Base-by-base conservation (phyloP, 441 rosid genomes). In the Bruguiera hainesii region DNA sequence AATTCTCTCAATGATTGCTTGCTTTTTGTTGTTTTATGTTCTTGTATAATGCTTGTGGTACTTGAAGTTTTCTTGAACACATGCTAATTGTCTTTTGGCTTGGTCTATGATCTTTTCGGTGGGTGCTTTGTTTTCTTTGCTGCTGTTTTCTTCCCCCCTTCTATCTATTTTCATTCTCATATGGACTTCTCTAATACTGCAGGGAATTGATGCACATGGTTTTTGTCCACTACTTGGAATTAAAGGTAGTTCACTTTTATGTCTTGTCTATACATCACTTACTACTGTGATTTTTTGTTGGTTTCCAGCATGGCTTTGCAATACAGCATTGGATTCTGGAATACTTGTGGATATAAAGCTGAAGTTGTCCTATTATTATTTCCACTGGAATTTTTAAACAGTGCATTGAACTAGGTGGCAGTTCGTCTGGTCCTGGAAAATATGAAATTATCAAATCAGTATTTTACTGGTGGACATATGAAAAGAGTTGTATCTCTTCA, bases 161-260 rank as follows among this genome's bases (percentile, higher is more conserved):
- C 21, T 25, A 49, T 7, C 10, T 33, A 11, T 11, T 64, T 48
- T 39, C 3, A 25, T 65, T 49, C 55, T 66, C 7, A 49, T 21
- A 49, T 62, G 37, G 15, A 16, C 60, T 56, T 37, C 28, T 25
- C 76, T 57, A 42, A 72, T 78, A 53, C 77, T 83, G 60, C 96
- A 93, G 98, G 82, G 90, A 91, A 18, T 61, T 89, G 88, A 89
- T 81, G 91, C 97, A 93, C 78, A 91, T 93, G 67, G 98, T 93
- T 71, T 88, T 93, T 49, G 98, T 93, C 67, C 98, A 93, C 85
- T 93, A 93, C 84, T 78, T 89, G 91, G 97, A 93, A 83, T 86
- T 89, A 62, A 89, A 91, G 98, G 98, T 93, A 76, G 16, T 71
- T 16, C 42, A 31, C 68, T 70, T 69, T 49, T 69, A n/a, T 8